Evolutionary conservation across 164 flowering plant species (phyloP).

Genomic region (Echeveria elegans): DNA sequence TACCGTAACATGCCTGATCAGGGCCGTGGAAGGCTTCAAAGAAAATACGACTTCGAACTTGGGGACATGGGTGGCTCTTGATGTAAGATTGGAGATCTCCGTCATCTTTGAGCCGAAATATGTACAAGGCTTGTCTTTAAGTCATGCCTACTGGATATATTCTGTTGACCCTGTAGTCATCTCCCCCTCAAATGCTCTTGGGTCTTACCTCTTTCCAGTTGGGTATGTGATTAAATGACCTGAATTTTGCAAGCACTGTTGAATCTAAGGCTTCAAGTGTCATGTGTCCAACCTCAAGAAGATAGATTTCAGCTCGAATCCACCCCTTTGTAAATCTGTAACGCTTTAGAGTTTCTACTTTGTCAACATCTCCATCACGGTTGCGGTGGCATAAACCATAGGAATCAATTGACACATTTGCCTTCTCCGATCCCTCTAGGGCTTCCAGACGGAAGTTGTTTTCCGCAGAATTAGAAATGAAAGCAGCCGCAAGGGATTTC

Average conservation of each 20-base stretch:
- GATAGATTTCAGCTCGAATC: slow-evolving; percentile 79
- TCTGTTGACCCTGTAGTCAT: slow-evolving; percentile 62
- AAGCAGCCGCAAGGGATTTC: slow-evolving; percentile 87
- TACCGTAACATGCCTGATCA: neutral
- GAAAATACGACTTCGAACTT: slow-evolving; percentile 82
- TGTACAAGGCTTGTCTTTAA: slow-evolving; percentile 78
- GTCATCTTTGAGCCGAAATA: slow-evolving; percentile 51
- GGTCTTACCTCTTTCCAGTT: slow-evolving; percentile 89
- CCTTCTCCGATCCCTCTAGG: slow-evolving; percentile 59
- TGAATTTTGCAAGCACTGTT: slow-evolving; percentile 57
- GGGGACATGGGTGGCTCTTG: slow-evolving; percentile 68
- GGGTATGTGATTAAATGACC: slow-evolving; percentile 61
- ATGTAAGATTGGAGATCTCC: slow-evolving; percentile 44
- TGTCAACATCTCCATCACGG: slow-evolving; percentile 82
- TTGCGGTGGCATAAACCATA: slow-evolving; percentile 92
- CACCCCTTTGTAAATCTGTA: slow-evolving; percentile 96
- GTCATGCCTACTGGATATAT: slow-evolving; percentile 86
- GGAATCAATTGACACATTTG: slow-evolving; percentile 67
- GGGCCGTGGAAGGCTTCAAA: slow-evolving; percentile 20
- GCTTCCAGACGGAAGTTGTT: slow-evolving; percentile 89
- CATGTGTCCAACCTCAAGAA: slow-evolving; percentile 66
- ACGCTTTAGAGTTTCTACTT: slow-evolving; percentile 70
- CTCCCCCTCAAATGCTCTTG: slow-evolving; percentile 52
- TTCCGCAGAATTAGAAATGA: slow-evolving; percentile 92
- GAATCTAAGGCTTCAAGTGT: slow-evolving; percentile 59